Evolutionary conservation across 2,329 filamentous ascomycete species (phyloP).

Genomic region (Chaetomiaceae sp.): DNA sequence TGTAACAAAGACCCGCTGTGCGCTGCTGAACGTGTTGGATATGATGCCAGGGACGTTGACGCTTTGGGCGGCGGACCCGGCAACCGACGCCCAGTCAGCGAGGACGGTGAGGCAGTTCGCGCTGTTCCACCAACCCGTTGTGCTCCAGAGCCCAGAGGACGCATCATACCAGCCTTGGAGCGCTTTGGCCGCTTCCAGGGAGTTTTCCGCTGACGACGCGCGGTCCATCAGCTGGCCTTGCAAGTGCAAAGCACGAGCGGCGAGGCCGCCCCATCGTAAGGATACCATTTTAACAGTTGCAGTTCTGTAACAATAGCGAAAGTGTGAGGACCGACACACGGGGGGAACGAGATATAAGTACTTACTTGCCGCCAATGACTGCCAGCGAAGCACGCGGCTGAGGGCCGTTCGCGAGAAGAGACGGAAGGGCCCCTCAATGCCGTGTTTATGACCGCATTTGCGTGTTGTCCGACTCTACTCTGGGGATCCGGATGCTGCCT

Average conservation of each 20-base stretch:
- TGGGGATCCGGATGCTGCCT: neutral
- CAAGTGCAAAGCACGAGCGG: constrained; percentile 23
- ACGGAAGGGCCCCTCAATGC: neutral
- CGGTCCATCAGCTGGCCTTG: constrained; percentile 12
- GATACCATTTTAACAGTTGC: constrained; percentile 23
- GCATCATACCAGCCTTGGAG: constrained; percentile 61
- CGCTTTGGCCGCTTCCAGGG: constrained; percentile 35
- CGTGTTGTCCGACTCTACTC: neutral
- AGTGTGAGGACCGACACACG: neutral
- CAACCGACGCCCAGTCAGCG: constrained; percentile 47
- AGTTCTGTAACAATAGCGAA: neutral
- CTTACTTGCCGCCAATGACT: neutral
- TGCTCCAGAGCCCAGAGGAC: constrained; percentile 58
- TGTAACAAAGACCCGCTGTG: constrained; percentile 38
- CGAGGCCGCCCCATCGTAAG: constrained; percentile 24
- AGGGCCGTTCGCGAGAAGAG: neutral
- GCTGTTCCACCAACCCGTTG: constrained; percentile 69
- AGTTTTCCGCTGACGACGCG: constrained; percentile 32
- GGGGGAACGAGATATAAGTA: neutral
- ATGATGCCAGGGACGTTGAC: constrained; percentile 40
- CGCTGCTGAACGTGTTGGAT: constrained; percentile 43
- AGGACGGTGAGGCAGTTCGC: constrained; percentile 63
- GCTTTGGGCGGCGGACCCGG: constrained; percentile 32
- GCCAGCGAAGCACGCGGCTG: neutral
- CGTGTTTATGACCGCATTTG: neutral